Base-by-base conservation (phyloP, 352 stramenopile species). In the Phytopythium aichiense region DNA sequence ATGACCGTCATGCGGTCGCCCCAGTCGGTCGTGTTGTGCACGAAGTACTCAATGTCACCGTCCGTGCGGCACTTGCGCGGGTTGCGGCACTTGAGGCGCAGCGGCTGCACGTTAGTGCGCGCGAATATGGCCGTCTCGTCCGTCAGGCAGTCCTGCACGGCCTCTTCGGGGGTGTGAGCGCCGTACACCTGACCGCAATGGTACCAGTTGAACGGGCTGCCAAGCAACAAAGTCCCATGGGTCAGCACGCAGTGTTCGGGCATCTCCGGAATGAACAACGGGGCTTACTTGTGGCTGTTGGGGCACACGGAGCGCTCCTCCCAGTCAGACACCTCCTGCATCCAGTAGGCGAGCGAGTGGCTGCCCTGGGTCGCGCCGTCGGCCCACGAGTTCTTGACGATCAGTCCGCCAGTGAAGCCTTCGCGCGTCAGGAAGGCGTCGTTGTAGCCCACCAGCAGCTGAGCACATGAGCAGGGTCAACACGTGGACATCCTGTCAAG, bases 1-100 rank as follows among this genome's bases (percentile, higher is more conserved):
- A 91, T 89, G 59, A 91, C 75, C 1, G 76, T 91, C 81, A 93
- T 91, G 50, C 76, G 81, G 58, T 89, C 84, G n/a, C 81, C 80
- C 81, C 81, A 91, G 66, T 91, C 80, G 13, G 81, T 93, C 23
- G 72, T 87, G 68, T 93, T 91, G 51, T 77, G 80, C 52, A 91
- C 81, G 63, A 91, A 93, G 72, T 93, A 93, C 2, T 73, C 77
- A 50, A 79, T 79, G 61, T 91, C 78, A 12, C 72, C 70, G 18
- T 86, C 77, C 4, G 67, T 83, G 55, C 67, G 68, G 61, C 84
- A 93, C 58, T 86, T 67, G 15, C 65, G 56, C 22, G 69, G 61
- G 60, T 91, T 73, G 25, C 71, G 79, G 62, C 84, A 93, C 58
- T 83, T 77, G 7, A 93, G 58, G 23, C 86, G 74, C 25, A 93